Conservation (phyloP, 257 asterid species). For the Buddleja alternifolia region DNA sequence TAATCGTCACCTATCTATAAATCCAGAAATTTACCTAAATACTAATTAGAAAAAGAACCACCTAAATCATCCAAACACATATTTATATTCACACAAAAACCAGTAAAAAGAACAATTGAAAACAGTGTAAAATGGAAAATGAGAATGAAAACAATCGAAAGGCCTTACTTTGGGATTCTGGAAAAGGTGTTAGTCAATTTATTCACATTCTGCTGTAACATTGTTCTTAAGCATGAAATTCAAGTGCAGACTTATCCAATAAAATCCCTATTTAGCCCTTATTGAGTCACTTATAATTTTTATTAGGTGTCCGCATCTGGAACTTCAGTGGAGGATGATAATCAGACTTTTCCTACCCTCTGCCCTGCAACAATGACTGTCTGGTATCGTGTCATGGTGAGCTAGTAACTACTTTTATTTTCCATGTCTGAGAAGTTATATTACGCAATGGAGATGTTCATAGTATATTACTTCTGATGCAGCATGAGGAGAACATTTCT, state of each 20-base stretch:
- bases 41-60: no score
- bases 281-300: constrained; percentile 29
- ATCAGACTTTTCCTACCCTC: constrained; percentile 58
- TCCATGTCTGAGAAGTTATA: constrained; percentile 19
- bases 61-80: no score
- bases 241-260: neutral
- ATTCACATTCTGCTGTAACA: constrained; percentile 4
- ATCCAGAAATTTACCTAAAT: no score
- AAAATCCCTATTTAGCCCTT: constrained; percentile 15
- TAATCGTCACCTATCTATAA: no score
- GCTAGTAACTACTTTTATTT: constrained; percentile 24
- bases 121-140: no score
- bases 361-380: constrained; percentile 66
- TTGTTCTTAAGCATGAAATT: constrained; percentile 15
- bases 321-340: constrained; percentile 50
- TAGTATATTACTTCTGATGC: constrained; percentile 40
- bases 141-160: no score
- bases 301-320: constrained; percentile 53
- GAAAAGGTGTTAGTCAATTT: constrained; percentile 11
- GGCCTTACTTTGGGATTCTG: neutral
- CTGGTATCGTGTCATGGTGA: constrained; percentile 87
- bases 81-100: no score
- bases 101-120: no score
- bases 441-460: constrained; percentile 32
- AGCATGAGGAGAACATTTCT: constrained; percentile 85